Conservation (phyloP, 345 rosid genomes). For the Luvunga scandens region DNA sequence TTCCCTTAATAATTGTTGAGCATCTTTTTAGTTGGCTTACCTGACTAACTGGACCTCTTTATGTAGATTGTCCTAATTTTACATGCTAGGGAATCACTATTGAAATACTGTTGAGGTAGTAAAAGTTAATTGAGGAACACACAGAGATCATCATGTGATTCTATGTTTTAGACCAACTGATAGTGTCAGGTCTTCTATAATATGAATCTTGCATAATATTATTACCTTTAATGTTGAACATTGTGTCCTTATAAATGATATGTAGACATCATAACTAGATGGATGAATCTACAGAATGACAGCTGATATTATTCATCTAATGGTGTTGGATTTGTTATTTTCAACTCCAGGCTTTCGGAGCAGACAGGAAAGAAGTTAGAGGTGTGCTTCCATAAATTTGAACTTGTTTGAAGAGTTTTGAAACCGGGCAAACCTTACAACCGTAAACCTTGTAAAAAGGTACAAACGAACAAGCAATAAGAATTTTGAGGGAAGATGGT, state of each 20-base stretch:
- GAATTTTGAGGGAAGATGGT: conserved; percentile 15
- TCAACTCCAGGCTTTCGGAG: conserved; percentile 63
- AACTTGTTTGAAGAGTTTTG: not conserved
- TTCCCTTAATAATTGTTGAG: not conserved
- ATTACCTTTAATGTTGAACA: not conserved
- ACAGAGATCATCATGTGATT: not conserved
- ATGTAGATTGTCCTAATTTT: not conserved
- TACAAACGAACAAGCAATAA: conserved; percentile 16
- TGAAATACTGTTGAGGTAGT: not conserved
- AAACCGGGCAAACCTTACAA: not conserved
- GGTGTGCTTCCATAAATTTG: conserved; percentile 54
- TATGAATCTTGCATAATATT: not conserved
- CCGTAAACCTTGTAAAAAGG: not conserved
- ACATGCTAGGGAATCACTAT: not conserved
- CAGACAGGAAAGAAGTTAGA: conserved; percentile 87
- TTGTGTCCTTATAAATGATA: not conserved
- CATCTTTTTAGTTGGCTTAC: not conserved
- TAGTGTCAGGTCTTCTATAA: not conserved
- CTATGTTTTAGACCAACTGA: not conserved
- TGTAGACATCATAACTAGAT: not conserved
- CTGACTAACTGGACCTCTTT: not conserved
- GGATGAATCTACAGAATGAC: not conserved
- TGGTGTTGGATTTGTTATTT: conserved; percentile 4
- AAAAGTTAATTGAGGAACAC: not conserved
- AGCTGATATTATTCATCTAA: not conserved